Conservation (phyloP, 139 green algal genomes). For the Axilococcus clingmanii region DNA sequence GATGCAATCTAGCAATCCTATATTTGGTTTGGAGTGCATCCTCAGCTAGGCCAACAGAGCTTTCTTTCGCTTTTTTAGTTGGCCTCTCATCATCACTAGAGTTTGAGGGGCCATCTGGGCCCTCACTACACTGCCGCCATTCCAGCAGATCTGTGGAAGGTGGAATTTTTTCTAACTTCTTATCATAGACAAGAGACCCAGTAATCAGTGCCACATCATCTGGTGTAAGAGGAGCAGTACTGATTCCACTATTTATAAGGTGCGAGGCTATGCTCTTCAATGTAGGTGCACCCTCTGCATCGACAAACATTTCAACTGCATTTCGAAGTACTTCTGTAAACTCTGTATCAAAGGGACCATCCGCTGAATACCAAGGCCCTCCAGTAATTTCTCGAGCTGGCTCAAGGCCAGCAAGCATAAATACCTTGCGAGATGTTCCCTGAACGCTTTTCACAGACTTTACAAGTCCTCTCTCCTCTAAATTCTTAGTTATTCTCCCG, state of each 20-base stretch:
- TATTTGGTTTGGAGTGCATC: conserved; percentile 16
- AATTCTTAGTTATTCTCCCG: conserved; percentile 82
- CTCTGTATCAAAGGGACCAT: conserved; percentile 57
- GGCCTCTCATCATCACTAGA: no score
- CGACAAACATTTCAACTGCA: neutral
- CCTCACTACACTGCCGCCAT: no score
- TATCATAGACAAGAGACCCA: conserved; percentile 67
- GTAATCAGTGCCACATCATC: conserved; percentile 67
- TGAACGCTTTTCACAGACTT: conserved; percentile 54
- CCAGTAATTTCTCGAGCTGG: conserved; percentile 86
- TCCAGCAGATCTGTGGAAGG: conserved; percentile 28
- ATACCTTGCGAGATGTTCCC: conserved; percentile 47
- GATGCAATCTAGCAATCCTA: conserved; percentile 3
- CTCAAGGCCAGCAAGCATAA: conserved; percentile 89
- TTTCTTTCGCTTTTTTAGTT: conserved; percentile 14
- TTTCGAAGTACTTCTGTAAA: conserved; percentile 67
- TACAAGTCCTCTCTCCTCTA: conserved; percentile 76
- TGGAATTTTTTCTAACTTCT: conserved; percentile 35
- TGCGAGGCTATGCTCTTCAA: neutral
- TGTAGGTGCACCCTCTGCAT: neutral
- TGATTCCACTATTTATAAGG: neutral
- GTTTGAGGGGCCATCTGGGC: no score
- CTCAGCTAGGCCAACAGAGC: conserved; percentile 14
- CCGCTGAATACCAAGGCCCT: conserved; percentile 88
- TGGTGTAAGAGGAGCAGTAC: conserved; percentile 41